Evolutionary conservation across 2,329 filamentous ascomycete genomes (phyloP), one percentile per base, ranked within the genome.

Genomic region (Neonectria punicea): DNA sequence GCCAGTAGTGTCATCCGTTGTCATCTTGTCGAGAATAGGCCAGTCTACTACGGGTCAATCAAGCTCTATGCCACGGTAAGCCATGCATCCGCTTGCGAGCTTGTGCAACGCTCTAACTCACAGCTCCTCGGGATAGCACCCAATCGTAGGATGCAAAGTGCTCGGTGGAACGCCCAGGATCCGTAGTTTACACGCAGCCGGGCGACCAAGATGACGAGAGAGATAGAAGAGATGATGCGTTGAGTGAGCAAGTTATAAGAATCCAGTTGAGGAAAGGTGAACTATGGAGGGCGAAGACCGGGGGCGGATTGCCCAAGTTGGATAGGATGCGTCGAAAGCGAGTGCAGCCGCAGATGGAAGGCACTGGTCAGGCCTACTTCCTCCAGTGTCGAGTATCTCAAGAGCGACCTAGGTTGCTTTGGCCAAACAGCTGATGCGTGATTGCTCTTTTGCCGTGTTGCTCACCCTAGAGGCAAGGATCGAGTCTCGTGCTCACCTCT

Each of bases 21-120:
- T 58, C 72, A 68, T 73, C 10, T 62, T 68, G 34, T 47, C 49
- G 68, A 44, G 34, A 22, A 20, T 13, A 30, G 3, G 13, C 13
- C 18, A 30, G 20, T 54, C 34, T 56, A 28, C 49, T 34, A 43
- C 47, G 7, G 30, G 41, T 51, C 57, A 47, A 54, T 53, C 61
- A 41, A 32, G 39, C 16, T n/a, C 20, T 56, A 32, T 60, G 55
- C 43, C 32, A 34, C 43, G 1, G 30, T 53, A 50, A 57, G 60
- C 49, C 43, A 61, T 58, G 36, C 25, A 58, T 49, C 25, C 58
- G 32, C 51, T 11, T 16, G 41, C 34, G n/a, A 25, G 20, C 11
- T 34, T 61, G 58, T 58, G 32, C 54, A 47, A 49, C 36, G 30
- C 18, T 22, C 16, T 3, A 47, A 53, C 46, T 61, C 49, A 61